phyloP scores from a whole-genome alignment of 2,329 filamentous ascomycete species.

The Huntiella abstrusa region DNA sequence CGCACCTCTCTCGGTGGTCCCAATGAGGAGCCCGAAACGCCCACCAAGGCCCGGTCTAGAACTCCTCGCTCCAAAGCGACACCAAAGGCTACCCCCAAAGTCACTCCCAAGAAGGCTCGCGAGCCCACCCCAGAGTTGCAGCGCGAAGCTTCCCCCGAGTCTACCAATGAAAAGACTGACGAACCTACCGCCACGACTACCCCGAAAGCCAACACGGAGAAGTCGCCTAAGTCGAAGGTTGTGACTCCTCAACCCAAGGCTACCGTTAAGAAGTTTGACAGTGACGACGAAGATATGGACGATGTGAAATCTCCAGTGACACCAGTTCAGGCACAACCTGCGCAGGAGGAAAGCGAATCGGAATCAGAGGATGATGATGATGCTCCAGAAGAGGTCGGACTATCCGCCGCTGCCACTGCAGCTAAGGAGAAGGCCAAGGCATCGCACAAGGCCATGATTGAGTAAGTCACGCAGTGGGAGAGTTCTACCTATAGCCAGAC shows the following conservation, averaged over 20 bases:
- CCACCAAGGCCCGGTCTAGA: no score
- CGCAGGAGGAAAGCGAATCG: neutral
- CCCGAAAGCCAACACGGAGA: neutral
- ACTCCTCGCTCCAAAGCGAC: no score
- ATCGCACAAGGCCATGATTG: slow-evolving; percentile 29
- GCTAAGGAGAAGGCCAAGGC: slow-evolving; percentile 27
- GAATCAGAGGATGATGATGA: slow-evolving; percentile 30
- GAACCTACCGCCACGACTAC: neutral
- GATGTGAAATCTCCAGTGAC: neutral
- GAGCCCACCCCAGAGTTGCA: neutral
- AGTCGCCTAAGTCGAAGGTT: slow-evolving; percentile 11
- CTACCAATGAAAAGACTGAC: neutral
- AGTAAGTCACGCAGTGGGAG: slow-evolving; percentile 21
- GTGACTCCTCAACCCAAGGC: neutral
- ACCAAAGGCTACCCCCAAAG: no score
- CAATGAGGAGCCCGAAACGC: no score
- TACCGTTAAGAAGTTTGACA: slow-evolving; percentile 7
- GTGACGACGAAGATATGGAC: slow-evolving; percentile 7
- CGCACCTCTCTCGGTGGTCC: no score
- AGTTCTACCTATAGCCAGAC: neutral
- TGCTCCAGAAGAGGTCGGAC: slow-evolving; percentile 40
- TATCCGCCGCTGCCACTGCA: slow-evolving; percentile 27
- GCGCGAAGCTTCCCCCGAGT: neutral
- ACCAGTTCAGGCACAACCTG: neutral
- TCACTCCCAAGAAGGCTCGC: no score